Evolutionary conservation across 495 filamentous ascomycete genomes (phyloP).

Genomic region (Trichoderma reesei): DNA sequence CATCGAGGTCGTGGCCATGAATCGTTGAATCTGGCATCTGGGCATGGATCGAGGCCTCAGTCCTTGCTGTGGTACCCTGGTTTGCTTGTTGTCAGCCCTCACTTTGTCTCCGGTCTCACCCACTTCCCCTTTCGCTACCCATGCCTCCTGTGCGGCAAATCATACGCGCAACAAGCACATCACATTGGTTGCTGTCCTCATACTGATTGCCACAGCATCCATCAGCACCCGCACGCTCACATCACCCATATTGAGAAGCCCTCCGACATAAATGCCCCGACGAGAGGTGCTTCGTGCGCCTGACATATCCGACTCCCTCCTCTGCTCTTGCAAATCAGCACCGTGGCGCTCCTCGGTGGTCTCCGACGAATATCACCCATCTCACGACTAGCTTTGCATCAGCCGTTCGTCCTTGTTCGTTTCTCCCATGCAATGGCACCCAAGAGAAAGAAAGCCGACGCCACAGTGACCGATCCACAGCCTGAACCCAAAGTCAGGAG

Average conservation of each 20-base stretch:
- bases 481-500: background rate
- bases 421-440: background rate
- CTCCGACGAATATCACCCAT: background rate
- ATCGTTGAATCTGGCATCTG: background rate
- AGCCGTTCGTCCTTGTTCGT: background rate
- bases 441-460: background rate
- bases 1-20: constrained; percentile 1
- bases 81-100: background rate
- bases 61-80: constrained; percentile 4
- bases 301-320: background rate
- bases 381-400: background rate
- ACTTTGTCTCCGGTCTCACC: background rate
- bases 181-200: no score
- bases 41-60: background rate
- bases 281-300: background rate
- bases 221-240: no score
- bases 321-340: background rate
- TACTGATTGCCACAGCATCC: no score
- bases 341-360: background rate
- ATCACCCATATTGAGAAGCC: background rate
- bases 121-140: background rate
- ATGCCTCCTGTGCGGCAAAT: no score
- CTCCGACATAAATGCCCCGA: background rate
- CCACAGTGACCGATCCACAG: background rate
- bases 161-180: no score